A percentile compares a stretch with the other conserved stretches of the same genome.
Evolutionary conservation across 345 rosid species (phyloP).

Genomic region (Streptanthus diversifolius): DNA sequence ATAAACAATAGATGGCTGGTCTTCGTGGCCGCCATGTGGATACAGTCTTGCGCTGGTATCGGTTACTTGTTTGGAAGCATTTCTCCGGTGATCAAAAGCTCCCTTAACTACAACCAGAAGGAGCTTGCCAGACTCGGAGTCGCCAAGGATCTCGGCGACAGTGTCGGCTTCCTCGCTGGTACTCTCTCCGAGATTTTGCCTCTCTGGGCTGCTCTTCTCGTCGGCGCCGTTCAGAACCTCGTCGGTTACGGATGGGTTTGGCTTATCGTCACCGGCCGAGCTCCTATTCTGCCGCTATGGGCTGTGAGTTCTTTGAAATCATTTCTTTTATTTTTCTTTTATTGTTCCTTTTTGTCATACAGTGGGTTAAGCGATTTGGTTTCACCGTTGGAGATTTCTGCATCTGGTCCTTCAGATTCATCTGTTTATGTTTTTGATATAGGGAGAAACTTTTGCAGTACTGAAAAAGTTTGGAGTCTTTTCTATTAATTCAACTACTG

Average conservation of each 20-base stretch:
- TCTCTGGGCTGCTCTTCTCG: constrained; percentile 87
- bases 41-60: constrained; percentile 90
- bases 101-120: constrained; percentile 76
- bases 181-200: constrained; percentile 81
- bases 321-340: neutral
- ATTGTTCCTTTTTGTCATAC: neutral
- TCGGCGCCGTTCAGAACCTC: constrained; percentile 87
- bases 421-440: constrained; percentile 10
- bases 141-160: constrained; percentile 96
- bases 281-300: constrained; percentile 83
- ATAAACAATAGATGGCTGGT: constrained; percentile 89
- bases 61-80: constrained; percentile 95
- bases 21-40: constrained; percentile 99
- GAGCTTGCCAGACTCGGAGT: constrained; percentile 84
- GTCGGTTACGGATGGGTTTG: constrained; percentile 96
- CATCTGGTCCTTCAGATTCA: constrained; percentile 4
- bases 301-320: constrained; percentile 63
- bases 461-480: constrained; percentile 6
- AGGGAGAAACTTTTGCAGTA: neutral
- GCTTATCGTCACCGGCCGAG: constrained; percentile 75
- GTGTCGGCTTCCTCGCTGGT: constrained; percentile 96
- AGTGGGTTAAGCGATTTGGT: neutral
- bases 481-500: neutral
- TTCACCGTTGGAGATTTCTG: neutral
- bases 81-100: constrained; percentile 92